A percentile compares a stretch with the other conserved stretches of the same genome.
These are phyloP conservation scores for Trametes pubescens DNA, from an alignment of 1,284 basidiomycete genomes.

Conservation along the genomic window DNA sequence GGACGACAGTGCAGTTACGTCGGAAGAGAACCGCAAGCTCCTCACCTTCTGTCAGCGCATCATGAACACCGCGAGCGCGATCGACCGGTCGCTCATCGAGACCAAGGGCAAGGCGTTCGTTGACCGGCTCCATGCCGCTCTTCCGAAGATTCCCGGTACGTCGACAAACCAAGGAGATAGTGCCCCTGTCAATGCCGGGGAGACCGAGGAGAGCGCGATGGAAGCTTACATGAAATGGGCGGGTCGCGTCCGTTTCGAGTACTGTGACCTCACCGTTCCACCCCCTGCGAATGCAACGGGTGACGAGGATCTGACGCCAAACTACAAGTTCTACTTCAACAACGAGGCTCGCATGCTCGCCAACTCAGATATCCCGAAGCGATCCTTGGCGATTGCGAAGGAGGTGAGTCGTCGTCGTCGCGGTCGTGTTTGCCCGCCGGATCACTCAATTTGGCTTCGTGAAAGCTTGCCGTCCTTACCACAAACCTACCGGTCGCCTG, in stretches of 20 bases:
- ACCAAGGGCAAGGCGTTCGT: slow-evolving; percentile 88
- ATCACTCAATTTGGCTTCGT: slow-evolving; percentile 17
- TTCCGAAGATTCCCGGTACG: slow-evolving; percentile 73
- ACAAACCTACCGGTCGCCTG: slow-evolving; percentile 90
- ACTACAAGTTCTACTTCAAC: slow-evolving; percentile 83
- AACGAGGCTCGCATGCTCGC: slow-evolving; percentile 83
- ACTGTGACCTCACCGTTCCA: slow-evolving; percentile 80
- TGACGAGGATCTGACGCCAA: slow-evolving; percentile 61
- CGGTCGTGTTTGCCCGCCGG: too few species aligned
- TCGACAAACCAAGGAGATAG: slow-evolving; percentile 47
- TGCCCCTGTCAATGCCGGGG: slow-evolving; percentile 56
- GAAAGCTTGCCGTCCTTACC: slow-evolving; percentile 86
- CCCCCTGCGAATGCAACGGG: slow-evolving; percentile 40
- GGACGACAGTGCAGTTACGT: slow-evolving; percentile 50
- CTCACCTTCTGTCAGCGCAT: slow-evolving; percentile 81
- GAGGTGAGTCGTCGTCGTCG: slow-evolving; percentile 59
- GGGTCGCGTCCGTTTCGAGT: slow-evolving; percentile 80
- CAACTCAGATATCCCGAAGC: slow-evolving; percentile 82
- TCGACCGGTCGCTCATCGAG: slow-evolving; percentile 85
- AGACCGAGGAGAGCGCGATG: slow-evolving; percentile 70
- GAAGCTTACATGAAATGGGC: slow-evolving; percentile 87
- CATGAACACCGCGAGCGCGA: slow-evolving; percentile 77
- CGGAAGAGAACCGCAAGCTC: slow-evolving; percentile 76
- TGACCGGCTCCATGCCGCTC: slow-evolving; percentile 72
- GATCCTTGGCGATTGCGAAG: slow-evolving; percentile 91